Conservation (phyloP, 257 asterid species). For the Capsicum pubescens region DNA sequence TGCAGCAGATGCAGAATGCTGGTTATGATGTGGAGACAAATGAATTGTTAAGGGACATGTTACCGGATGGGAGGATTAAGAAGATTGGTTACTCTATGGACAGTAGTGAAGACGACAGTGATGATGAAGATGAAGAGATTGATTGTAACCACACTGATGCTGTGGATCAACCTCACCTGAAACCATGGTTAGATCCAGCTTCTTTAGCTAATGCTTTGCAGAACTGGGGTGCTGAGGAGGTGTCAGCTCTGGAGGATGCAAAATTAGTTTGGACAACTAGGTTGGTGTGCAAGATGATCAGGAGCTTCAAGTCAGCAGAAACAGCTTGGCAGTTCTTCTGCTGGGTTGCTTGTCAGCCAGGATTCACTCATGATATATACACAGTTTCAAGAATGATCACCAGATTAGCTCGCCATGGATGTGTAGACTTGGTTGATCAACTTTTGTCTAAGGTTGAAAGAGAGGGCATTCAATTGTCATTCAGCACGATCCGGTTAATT, state of each 20-base stretch:
- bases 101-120: conserved; percentile 54
- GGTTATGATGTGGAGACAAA: conserved; percentile 64
- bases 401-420: conserved; percentile 77
- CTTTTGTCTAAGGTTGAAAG: conserved; percentile 65
- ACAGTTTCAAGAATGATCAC: conserved; percentile 78
- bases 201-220: conserved; percentile 80
- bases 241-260: conserved; percentile 62
- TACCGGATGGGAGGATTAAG: conserved; percentile 77
- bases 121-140: conserved; percentile 54
- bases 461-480: conserved; percentile 68
- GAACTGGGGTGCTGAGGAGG: conserved; percentile 73
- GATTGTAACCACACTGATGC: conserved; percentile 34
- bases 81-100: conserved; percentile 52
- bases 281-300: conserved; percentile 79
- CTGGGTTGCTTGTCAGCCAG: conserved; percentile 88
- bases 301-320: conserved; percentile 73
- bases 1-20: conserved; percentile 69
- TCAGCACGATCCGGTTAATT: conserved; percentile 72
- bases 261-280: conserved; percentile 80
- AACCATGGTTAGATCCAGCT: conserved; percentile 91
- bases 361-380: conserved; percentile 79
- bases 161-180: conserved; percentile 55
- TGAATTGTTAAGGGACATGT: conserved; percentile 62
- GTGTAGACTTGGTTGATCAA: conserved; percentile 64
- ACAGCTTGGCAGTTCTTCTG: conserved; percentile 85